Base-by-base conservation (phyloP, 345 rosid genomes). In the Barbarea vulgaris region DNA sequence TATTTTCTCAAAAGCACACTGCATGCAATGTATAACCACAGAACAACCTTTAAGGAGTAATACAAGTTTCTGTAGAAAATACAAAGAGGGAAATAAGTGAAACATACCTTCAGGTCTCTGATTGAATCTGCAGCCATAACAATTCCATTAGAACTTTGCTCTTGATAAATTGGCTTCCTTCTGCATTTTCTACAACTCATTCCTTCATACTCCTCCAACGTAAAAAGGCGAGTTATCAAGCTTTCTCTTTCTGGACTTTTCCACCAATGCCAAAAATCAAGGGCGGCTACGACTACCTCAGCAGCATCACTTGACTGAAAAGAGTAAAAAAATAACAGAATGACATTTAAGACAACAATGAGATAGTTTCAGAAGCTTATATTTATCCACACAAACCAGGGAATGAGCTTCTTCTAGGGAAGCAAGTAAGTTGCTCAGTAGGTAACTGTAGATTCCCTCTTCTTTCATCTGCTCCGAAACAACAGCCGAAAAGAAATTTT, bases 301-400 rank as follows among this genome's bases (percentile, higher is more conserved):
- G 30, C 60, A 61, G 69, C 69, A 48, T 25, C 42, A 51, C 51
- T 72, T 51, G 51, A 28, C 76, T 72, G 76, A 47, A 50, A 48
- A 47, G 30, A 57, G 30, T 42, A 12, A 46, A 42, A 68, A 58
- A 15, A 27, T 6, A 48, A 21, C 25, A 34, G 51, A 68, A 53
- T 68, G 66, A 58, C 31, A 39, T 58, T 39, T n/a, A 51, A 7
- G 3, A 59, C 47, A 44, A 59, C 58, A 13, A 30, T 47, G 61
- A 56, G 21, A 56, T 27, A n/a, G 21, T 28, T 30, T 56, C 47
- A 36, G 7, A 44, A 57, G 41, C 60, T 34, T 30, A 13, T 22
- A 30, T 13, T 14, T 34, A 9, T 51, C 47, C 4, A 4, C 21
- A 46, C 58, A 56, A 21, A 56, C 72, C 59, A 39, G 65, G 44